Conservation (phyloP, 768 basidiomycete species). For the Naganishia randhawae region DNA sequence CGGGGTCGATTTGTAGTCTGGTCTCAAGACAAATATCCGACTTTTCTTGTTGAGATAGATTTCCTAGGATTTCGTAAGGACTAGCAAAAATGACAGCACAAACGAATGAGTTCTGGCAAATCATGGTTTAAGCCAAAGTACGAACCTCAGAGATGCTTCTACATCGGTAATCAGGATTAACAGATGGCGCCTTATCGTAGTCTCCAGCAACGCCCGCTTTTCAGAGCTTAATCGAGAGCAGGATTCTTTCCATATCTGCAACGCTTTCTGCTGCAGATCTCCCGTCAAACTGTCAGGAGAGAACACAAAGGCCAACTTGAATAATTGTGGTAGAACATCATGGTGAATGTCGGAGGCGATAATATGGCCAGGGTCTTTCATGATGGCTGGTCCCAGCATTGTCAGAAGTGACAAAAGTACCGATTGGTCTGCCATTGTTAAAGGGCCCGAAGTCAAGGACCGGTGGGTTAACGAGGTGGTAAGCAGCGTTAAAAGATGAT, state of each 20-base stretch:
- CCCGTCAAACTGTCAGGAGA: not conserved
- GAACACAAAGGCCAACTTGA: not conserved
- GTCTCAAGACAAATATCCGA: conserved; percentile 2
- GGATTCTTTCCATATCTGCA: not conserved
- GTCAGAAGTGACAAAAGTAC: not conserved
- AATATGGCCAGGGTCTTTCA: not conserved
- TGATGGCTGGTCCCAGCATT: conserved; percentile 14
- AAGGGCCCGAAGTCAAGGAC: not conserved
- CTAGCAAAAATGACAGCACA: not conserved
- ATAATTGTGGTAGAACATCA: conserved; percentile 1
- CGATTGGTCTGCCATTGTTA: not conserved
- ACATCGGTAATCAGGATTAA: not conserved
- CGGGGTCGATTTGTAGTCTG: conserved; percentile 2
- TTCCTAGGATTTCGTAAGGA: conserved; percentile 10
- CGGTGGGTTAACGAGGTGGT: conserved; percentile 37
- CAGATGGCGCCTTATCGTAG: not conserved
- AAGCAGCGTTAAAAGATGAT: conserved; percentile 40
- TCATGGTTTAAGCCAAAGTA: not conserved
- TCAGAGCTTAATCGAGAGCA: conserved; percentile 1
- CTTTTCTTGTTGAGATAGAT: conserved; percentile 10
- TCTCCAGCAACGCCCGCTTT: not conserved
- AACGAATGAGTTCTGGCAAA: not conserved
- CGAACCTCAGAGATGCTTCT: not conserved
- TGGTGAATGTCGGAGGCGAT: conserved; percentile 11
- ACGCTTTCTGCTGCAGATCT: not conserved